Conservation (phyloP, 2,329 filamentous ascomycete species). For the Aspergillus proliferans region DNA sequence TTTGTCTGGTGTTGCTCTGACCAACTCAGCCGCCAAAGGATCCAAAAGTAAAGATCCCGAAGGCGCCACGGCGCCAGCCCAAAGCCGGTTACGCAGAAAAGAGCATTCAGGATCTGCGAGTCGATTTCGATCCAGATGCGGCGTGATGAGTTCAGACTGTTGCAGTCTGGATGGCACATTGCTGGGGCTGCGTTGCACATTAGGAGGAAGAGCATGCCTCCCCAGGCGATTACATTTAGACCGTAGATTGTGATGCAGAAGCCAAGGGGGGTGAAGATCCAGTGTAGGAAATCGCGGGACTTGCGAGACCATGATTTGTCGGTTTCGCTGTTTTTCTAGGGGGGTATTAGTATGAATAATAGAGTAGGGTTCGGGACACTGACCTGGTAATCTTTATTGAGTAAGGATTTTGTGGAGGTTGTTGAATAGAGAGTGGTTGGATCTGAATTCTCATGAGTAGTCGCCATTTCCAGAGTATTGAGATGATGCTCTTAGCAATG, state of each 20-base stretch:
- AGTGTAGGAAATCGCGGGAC: conserved; percentile 37
- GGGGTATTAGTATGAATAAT: no score
- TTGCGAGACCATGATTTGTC: not conserved
- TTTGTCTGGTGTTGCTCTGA: conserved; percentile 27
- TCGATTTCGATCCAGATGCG: conserved; percentile 80
- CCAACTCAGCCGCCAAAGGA: conserved; percentile 55
- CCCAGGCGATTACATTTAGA: conserved; percentile 80
- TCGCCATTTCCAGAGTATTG: no score
- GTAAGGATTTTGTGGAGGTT: no score
- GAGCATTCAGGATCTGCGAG: conserved; percentile 72
- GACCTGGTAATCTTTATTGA: no score
- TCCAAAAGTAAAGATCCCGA: conserved; percentile 68
- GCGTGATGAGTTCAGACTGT: conserved; percentile 68
- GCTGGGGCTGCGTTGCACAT: conserved; percentile 63
- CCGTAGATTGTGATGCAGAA: conserved; percentile 74
- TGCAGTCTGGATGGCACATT: conserved; percentile 55
- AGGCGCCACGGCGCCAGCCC: conserved; percentile 80
- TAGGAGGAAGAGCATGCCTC: conserved; percentile 82
- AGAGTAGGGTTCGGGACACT: no score
- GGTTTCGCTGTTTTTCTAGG: no score
- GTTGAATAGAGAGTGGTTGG: no score
- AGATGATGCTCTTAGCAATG: no score
- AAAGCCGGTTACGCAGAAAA: conserved; percentile 84
- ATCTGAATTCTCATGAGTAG: no score
- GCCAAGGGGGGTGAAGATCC: conserved; percentile 67